These are phyloP conservation scores for Wallacemonas sp. DNA, from an alignment of 208 protist species.

Conservation along the genomic window DNA sequence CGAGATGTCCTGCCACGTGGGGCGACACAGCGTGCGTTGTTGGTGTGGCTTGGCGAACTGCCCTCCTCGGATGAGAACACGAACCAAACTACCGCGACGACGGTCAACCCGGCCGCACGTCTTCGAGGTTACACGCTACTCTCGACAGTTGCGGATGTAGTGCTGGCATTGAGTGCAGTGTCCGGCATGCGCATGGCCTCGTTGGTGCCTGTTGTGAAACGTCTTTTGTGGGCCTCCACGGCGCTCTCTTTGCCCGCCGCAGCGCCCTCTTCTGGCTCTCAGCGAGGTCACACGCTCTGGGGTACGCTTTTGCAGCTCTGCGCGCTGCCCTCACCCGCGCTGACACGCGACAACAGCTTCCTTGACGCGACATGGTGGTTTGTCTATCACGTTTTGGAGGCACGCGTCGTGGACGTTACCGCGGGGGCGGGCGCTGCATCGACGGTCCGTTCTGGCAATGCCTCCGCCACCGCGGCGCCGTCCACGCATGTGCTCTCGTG, in stretches of 20 bases:
- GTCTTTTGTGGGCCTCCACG: slow-evolving; percentile 18
- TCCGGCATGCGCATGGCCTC: slow-evolving; percentile 29
- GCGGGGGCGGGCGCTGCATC: no score
- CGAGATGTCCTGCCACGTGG: slow-evolving; percentile 10
- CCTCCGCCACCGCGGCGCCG: slow-evolving; percentile 11
- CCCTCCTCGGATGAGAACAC: not conserved
- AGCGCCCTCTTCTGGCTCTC: not conserved
- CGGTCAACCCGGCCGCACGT: not conserved
- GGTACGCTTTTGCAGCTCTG: slow-evolving; percentile 28
- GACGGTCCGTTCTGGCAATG: slow-evolving; percentile 8
- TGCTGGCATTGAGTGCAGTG: slow-evolving; percentile 25
- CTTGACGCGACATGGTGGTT: slow-evolving; percentile 17
- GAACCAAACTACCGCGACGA: no score
- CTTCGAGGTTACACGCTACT: slow-evolving; percentile 20
- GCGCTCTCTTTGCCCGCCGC: not conserved
- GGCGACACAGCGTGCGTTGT: not conserved
- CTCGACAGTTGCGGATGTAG: slow-evolving; percentile 2
- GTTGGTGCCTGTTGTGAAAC: slow-evolving; percentile 29
- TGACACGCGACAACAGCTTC: slow-evolving; percentile 24
- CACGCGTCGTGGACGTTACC: not conserved
- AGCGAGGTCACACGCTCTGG: slow-evolving; percentile 9
- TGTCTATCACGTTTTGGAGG: not conserved
- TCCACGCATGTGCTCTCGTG: slow-evolving; percentile 24
- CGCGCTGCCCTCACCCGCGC: slow-evolving; percentile 20
- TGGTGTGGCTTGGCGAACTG: not conserved